Base-by-base conservation (phyloP, 1,284 basidiomycete genomes). In the Caloboletus firmus region DNA sequence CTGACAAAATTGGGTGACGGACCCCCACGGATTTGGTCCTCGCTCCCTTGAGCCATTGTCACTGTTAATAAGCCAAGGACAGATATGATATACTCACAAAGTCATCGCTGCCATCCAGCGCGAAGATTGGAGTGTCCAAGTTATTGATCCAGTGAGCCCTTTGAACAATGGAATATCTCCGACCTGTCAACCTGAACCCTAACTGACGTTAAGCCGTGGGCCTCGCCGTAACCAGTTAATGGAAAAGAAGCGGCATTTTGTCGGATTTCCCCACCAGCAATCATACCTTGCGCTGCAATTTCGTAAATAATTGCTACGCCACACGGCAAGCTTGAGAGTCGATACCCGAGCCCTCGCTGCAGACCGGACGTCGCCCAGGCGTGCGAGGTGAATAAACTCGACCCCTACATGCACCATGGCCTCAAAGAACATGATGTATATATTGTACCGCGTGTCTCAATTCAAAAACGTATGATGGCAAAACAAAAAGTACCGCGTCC, bases 321-420 rank as follows among this genome's bases (percentile, higher is more conserved):
- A 67, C 66, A 62, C 63, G 67, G 65, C 54, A 55, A 65, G 51
- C 46, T 61, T 17, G 7, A 30, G 15, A 31, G n/a, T 22, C 30
- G 24, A 42, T 28, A 40, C 31, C 44, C 57, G 42, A 45, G 4
- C 30, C 34, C 22, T n/a, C 6, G 20, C 18, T 30, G 35, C 12
- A 12, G 28, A 52, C 24, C 5, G 24, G 24, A 24, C 24, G 24
- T 24, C 24, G 24, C 5, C 24, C 24, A 5, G 3, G 24, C 3
- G 24, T 8, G 12, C 8, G 32, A 26, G 22, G 10, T 15, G 26
- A n/a, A 32, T 22, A 24, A 18, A 17, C 28, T 51, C 13, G 4
- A 15, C 10, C 31, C 17, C 18, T 9, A 11, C 28, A 20, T 18
- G n/a, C 39, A 52, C 13, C n/a, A 26, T 31, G 26, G 22, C 17